Evolutionary conservation across 345 rosid species (phyloP), one percentile per base, ranked within the genome.

Genomic region (Turnera subulata): DNA sequence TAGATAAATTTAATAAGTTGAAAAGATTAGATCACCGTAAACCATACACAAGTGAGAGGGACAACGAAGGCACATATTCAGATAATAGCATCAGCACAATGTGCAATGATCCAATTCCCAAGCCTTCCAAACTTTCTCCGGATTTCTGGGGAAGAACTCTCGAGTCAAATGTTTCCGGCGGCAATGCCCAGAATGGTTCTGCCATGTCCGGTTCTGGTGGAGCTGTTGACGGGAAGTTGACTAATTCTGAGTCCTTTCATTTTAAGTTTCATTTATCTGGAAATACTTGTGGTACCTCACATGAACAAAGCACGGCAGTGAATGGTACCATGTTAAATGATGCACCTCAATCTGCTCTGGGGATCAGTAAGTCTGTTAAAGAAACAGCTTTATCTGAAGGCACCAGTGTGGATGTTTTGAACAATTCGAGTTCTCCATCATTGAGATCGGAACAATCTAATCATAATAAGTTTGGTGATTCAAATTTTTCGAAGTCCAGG

Each of bases 91-190:
- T 20, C 61, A 54, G 24, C 50, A 64, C 44, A 18, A 53, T 15
- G 14, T 40, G n/a, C 59, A 62, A 64, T 53, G 65, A 67, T 73
- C 61, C 69, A n/a, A 55, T 37, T 62, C 70, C 61, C 37, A 75
- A 70, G 20, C 64, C 62, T 50, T 38, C 58, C 53, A 59, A 58
- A 23, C 64, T 46, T 46, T 53, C 55, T 50, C 73, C 82, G 68
- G 80, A 71, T 66, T 84, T 84, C 69, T 80, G 94, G 97, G 78
- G 76, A 25, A 68, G 76, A 55, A 56, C 77, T 48, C 74, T 82
- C 39, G 79, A 76, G 52, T 50, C 83, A 32, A 58, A 49, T 49
- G 66, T 61, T 26, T 43, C 69, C 43, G 50, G 39, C 60, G 68
- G 47, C 66, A 67, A 48, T 56, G 58, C 35, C 15, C 24, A 33